These are phyloP conservation scores for Globisporangium uncinulatum DNA, from an alignment of 352 stramenopile species.

Conservation along the genomic window DNA sequence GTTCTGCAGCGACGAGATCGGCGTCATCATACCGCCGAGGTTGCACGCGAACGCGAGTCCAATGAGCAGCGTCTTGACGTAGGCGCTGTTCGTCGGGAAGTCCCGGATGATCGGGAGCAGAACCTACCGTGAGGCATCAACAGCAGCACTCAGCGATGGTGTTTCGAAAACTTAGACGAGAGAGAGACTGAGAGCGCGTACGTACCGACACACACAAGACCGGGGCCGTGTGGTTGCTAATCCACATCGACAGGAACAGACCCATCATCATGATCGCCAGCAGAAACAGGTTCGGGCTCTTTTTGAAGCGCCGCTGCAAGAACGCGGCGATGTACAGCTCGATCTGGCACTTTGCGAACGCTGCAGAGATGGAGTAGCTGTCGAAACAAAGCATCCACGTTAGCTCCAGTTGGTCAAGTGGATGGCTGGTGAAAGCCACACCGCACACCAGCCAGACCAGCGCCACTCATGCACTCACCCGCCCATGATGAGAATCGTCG, in stretches of 20 bases:
- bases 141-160: not conserved
- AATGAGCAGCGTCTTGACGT: conserved; percentile 90
- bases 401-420: not conserved
- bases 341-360: conserved; percentile 90
- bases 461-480: conserved; percentile 26
- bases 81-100: conserved; percentile 77
- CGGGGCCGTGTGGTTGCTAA: conserved; percentile 91
- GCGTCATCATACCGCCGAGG: conserved; percentile 92
- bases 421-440: not conserved
- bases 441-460: not conserved
- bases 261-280: conserved; percentile 93
- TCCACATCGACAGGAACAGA: conserved; percentile 91
- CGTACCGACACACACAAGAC: conserved; percentile 88
- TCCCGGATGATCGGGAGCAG: conserved; percentile 86
- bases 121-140: conserved; percentile 22
- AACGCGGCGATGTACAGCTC: conserved; percentile 89
- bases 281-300: conserved; percentile 85
- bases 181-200: not conserved
- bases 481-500: conserved; percentile 91
- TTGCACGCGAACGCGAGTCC: conserved; percentile 92
- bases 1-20: conserved; percentile 90
- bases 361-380: conserved; percentile 84
- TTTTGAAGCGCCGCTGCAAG: conserved; percentile 87
- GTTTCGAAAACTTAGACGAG: too few species aligned
- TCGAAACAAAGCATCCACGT: conserved; percentile 1